Percentiles rank a stretch among this genome's conserved stretches.
phyloP scores from a whole-genome alignment of 2,329 filamentous ascomycete species.

The Biscogniauxia mediterranea region DNA sequence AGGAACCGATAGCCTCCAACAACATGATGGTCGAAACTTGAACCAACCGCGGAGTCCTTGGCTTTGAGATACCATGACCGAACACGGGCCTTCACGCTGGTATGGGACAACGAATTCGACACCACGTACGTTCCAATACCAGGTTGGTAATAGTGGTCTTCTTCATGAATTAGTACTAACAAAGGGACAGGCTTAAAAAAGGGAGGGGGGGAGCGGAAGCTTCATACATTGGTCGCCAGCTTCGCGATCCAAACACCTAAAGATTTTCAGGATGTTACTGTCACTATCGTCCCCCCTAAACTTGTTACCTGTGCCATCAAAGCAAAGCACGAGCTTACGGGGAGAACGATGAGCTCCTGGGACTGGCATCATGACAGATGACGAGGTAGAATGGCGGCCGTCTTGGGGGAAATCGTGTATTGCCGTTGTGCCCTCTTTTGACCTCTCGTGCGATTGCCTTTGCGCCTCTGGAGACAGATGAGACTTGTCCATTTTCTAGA shows the following conservation, averaged over 20 bases:
- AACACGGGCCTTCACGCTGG: constrained; percentile 53
- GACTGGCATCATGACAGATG: constrained; percentile 18
- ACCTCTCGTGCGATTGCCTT: constrained; percentile 6
- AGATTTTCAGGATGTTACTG: constrained; percentile 69
- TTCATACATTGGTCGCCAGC: constrained; percentile 56
- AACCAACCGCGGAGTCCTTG: constrained; percentile 77
- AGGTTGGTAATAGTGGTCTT: constrained; percentile 61
- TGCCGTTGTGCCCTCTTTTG: constrained; percentile 11
- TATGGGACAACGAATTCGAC: constrained; percentile 57
- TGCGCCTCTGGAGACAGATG: constrained; percentile 19
- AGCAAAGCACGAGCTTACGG: constrained; percentile 57
- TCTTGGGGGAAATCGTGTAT: constrained; percentile 11
- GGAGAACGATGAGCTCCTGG: constrained; percentile 19
- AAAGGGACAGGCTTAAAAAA: constrained; percentile 16
- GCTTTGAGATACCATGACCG: constrained; percentile 69
- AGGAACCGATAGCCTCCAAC: constrained; percentile 80
- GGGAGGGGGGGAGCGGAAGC: too few relatives aligned
- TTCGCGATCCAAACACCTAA: constrained; percentile 65
- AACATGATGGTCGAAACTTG: constrained; percentile 79
- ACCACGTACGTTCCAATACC: constrained; percentile 74
- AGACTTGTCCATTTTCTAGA: constrained; percentile 19
- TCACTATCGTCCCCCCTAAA: constrained; percentile 62
- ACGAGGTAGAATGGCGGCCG: constrained; percentile 6
- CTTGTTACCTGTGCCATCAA: constrained; percentile 64
- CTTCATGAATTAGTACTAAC: constrained; percentile 1